These are phyloP conservation scores for Cordyceps farinosa DNA, from an alignment of 2,329 filamentous ascomycete species.

Conservation along the genomic window DNA sequence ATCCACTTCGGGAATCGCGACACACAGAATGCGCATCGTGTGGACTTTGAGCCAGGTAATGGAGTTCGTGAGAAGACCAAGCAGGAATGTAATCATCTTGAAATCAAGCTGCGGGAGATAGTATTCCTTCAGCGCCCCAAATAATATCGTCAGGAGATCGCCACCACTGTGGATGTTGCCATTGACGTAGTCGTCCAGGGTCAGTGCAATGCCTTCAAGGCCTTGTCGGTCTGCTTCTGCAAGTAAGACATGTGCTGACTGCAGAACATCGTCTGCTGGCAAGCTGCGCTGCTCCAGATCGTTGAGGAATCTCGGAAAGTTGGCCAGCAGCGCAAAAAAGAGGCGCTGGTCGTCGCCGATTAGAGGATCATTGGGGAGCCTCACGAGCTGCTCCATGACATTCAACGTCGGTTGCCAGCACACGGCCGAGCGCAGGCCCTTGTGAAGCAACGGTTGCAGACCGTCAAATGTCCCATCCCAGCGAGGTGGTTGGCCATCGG, in stretches of 20 bases:
- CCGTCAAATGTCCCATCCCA: slow-evolving; percentile 92
- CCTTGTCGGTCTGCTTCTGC: slow-evolving; percentile 71
- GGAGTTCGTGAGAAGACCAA: slow-evolving; percentile 87
- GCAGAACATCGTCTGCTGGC: slow-evolving; percentile 53
- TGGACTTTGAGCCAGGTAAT: slow-evolving; percentile 87
- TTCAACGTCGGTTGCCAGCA: slow-evolving; percentile 76
- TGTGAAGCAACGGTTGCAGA: slow-evolving; percentile 80
- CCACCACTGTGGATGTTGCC: slow-evolving; percentile 63
- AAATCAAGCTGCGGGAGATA: slow-evolving; percentile 84
- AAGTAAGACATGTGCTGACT: slow-evolving; percentile 66
- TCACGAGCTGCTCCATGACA: slow-evolving; percentile 73
- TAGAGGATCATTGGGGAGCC: slow-evolving; percentile 73
- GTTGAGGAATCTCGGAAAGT: slow-evolving; percentile 79
- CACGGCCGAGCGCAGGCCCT: slow-evolving; percentile 81
- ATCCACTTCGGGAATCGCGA: slow-evolving; percentile 83
- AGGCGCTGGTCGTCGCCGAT: slow-evolving; percentile 80
- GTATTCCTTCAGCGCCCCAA: slow-evolving; percentile 68
- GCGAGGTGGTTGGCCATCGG: slow-evolving; percentile 73
- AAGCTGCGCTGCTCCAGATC: slow-evolving; percentile 63
- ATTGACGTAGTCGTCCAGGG: slow-evolving; percentile 66
- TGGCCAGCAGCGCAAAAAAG: slow-evolving; percentile 85
- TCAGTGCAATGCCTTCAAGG: slow-evolving; percentile 62
- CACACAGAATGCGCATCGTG: slow-evolving; percentile 84
- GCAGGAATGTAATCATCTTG: slow-evolving; percentile 79
- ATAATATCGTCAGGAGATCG: slow-evolving; percentile 73